These are phyloP conservation scores for Penicillium verhagenii DNA, from an alignment of 495 filamentous ascomycete genomes.

Conservation along the genomic window DNA sequence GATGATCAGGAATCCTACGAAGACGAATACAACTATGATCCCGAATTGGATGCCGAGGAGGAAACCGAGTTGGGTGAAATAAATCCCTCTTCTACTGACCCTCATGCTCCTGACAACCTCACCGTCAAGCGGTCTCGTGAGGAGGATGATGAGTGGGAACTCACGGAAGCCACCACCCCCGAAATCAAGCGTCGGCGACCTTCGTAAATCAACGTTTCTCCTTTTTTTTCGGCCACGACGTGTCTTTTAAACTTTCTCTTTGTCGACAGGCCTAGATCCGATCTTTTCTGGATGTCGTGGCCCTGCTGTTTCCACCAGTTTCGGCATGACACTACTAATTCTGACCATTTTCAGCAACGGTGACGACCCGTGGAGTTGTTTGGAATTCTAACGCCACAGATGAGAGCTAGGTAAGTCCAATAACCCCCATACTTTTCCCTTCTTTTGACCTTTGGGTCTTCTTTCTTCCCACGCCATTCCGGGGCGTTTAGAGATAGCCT, in stretches of 20 bases:
- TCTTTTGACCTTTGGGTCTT: background rate
- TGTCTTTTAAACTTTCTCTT: background rate
- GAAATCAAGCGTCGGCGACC: slow-evolving; percentile 32
- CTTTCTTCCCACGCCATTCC: background rate
- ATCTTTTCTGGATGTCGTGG: slow-evolving; percentile 4
- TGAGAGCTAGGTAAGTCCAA: slow-evolving; percentile 21
- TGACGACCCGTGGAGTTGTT: background rate
- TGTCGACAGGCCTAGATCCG: background rate
- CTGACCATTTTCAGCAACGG: slow-evolving; percentile 13
- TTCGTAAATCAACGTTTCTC: slow-evolving; percentile 14
- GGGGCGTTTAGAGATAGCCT: background rate
- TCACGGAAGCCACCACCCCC: slow-evolving; percentile 16
- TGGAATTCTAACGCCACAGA: background rate
- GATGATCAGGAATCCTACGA: slow-evolving; percentile 27
- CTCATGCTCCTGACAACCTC: slow-evolving; percentile 14
- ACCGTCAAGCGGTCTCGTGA: slow-evolving; percentile 33
- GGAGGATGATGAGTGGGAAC: slow-evolving; percentile 33
- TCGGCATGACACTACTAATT: slow-evolving; percentile 12
- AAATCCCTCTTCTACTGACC: slow-evolving; percentile 20
- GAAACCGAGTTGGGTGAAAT: slow-evolving; percentile 22
- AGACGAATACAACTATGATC: slow-evolving; percentile 18
- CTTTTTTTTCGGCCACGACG: background rate
- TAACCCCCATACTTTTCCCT: slow-evolving; percentile 2
- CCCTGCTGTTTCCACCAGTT: background rate
- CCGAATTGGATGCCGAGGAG: slow-evolving; percentile 19